A percentile compares a stretch with the other conserved stretches of the same genome.
Conservation (phyloP, 176 grass and related monocot species). For the Musa beccarii region DNA sequence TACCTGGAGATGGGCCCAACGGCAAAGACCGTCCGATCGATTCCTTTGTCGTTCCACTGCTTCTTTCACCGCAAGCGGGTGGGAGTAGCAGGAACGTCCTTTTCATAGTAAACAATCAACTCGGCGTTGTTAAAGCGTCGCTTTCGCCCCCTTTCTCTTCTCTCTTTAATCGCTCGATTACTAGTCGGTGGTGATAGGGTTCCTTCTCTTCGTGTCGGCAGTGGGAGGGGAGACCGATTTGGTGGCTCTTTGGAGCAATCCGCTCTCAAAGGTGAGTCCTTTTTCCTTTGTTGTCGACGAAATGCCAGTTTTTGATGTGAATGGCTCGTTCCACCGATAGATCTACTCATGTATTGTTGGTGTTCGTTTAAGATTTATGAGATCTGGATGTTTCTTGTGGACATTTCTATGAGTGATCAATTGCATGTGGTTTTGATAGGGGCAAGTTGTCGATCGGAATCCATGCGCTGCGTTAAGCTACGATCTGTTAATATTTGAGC, state of each 20-base stretch:
- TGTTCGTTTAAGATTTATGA: not conserved
- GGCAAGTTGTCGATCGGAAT: not conserved
- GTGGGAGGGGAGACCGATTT: not conserved
- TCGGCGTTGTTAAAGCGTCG: conserved; percentile 1
- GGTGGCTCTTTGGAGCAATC: not conserved
- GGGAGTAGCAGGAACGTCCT: conserved; percentile 1
- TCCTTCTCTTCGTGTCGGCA: conserved; percentile 8
- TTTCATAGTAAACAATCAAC: not conserved
- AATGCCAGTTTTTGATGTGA: not conserved
- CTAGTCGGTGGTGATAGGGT: not conserved
- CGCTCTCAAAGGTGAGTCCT: not conserved
- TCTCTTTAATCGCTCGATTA: not conserved
- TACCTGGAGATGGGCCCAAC: not conserved
- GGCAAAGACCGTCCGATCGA: not conserved
- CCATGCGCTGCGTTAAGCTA: not conserved
- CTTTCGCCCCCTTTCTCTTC: not conserved
- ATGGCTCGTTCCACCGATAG: not conserved
- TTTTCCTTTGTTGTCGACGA: not conserved
- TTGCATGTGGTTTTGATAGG: not conserved
- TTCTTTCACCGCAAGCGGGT: not conserved
- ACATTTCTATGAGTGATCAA: not conserved
- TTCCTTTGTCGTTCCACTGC: too few species aligned
- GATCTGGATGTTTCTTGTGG: not conserved
- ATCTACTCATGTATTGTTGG: not conserved
- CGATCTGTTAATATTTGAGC: not conserved